Conservation (phyloP, 2,329 filamentous ascomycete genomes). For the Sporothrix variecibatus region DNA sequence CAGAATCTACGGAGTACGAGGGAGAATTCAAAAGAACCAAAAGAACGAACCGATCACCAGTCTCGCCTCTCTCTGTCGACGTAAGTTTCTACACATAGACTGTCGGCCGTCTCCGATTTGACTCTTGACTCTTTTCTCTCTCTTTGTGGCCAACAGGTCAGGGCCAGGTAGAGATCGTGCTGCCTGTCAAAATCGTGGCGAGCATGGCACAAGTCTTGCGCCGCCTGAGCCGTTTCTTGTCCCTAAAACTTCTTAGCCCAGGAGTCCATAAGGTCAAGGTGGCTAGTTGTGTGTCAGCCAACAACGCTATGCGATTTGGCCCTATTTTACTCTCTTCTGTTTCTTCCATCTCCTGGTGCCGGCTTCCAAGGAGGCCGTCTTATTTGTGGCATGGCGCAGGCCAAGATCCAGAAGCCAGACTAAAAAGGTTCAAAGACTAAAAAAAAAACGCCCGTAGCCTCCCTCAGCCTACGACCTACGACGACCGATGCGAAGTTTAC, state of each 20-base stretch:
- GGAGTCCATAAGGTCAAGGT: neutral
- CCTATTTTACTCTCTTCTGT: neutral
- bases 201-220: neutral
- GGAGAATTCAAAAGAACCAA: neutral
- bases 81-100: neutral
- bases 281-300: conserved; percentile 5
- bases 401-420: neutral
- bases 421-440: neutral
- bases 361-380: conserved; percentile 1
- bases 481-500: neutral
- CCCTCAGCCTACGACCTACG: neutral
- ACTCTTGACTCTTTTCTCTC: neutral
- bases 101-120: neutral
- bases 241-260: neutral
- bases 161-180: neutral
- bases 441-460: neutral
- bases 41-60: neutral
- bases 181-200: neutral
- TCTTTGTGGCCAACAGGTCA: neutral
- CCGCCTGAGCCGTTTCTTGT: neutral
- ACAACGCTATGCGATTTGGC: neutral
- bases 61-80: neutral
- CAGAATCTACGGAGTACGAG: neutral
- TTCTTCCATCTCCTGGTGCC: neutral
- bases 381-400: conserved; percentile 7